Evolutionary conservation across 2,329 filamentous ascomycete species (phyloP).

Genomic region (Fusarium agapanthi): DNA sequence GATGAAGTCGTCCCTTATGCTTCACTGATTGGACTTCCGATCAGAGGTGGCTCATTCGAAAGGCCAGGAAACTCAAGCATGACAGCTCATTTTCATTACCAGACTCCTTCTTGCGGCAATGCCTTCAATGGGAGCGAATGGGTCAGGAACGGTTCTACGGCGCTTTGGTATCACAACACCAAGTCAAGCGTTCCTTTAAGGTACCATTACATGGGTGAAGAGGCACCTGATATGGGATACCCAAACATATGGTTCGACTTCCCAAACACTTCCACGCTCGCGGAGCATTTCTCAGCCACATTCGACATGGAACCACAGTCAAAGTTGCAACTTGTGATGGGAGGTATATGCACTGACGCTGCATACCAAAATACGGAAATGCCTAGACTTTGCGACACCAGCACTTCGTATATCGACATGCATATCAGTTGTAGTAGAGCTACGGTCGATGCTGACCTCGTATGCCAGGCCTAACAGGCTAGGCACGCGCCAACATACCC

Average conservation of each 20-base stretch:
- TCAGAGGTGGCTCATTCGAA: not conserved
- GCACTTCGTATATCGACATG: conserved; percentile 2
- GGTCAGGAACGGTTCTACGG: not conserved
- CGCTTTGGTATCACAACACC: not conserved
- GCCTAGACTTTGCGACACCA: not conserved
- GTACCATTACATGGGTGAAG: not conserved
- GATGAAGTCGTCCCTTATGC: not conserved
- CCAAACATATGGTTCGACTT: not conserved
- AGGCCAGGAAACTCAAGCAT: conserved; percentile 3
- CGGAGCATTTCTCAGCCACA: not conserved
- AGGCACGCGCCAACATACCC: not conserved
- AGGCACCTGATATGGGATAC: not conserved
- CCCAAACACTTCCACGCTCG: not conserved
- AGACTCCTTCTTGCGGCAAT: not conserved
- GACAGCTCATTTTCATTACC: not conserved
- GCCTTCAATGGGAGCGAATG: not conserved
- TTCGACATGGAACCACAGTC: not conserved
- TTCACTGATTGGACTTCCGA: not conserved
- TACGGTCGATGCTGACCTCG: not conserved
- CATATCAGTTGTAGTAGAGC: not conserved
- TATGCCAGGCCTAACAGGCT: not conserved
- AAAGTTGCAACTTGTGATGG: not conserved
- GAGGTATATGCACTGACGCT: not conserved
- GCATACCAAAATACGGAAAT: not conserved
- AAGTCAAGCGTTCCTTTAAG: not conserved